Evolutionary conservation across 495 filamentous ascomycete genomes (phyloP), one percentile per base, ranked within the genome.

Genomic region (Astrothelium subdiscretum): DNA sequence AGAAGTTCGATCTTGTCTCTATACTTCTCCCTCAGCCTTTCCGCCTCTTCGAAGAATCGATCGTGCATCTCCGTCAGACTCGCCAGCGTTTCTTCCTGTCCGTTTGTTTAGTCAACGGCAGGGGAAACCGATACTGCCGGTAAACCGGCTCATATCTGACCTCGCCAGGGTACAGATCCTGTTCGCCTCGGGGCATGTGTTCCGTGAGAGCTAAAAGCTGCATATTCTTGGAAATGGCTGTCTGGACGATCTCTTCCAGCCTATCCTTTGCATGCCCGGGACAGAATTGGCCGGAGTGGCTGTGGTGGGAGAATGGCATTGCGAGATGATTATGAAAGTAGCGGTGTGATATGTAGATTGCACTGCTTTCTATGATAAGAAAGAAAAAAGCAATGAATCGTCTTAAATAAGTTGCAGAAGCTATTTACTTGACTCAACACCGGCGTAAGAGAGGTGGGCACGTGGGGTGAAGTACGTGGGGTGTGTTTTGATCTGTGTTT

Each of bases 271-370:
- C 94, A 77, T 97, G 94, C 11, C 83, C 85, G 4, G 48, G 48
- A 77, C 95, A 98, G 81, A 97, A 97, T 74, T 97, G 89, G 58
- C 94, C 95, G 57, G 92, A 97, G 78, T 98, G 94, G 72, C 89
- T 94, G 76, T 98, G 95, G 76, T 97, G 94, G n/a, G 94, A 91
- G 78, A 94, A 95, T 11, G 94, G 91, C 94, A 98, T 98, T 42
- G 42, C 58, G 11, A 6, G 10, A 35, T 3, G 15, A n/a, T 8
- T 8, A 29, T 24, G 15, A 20, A 26, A 54, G 24, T 29, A 29
- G 48, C 48, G 48, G 48, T 54, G 48, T 54, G 48, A 54, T 54
- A 20, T 3, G 15, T 10, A 29, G 5, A 54, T 8, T 29, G 8
- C 3, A 27, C 12, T 29, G 48, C 48, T 29, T 29, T 54, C 29